Conservation (phyloP, 1,284 basidiomycete species). For the Heterobasidion parviporum region DNA sequence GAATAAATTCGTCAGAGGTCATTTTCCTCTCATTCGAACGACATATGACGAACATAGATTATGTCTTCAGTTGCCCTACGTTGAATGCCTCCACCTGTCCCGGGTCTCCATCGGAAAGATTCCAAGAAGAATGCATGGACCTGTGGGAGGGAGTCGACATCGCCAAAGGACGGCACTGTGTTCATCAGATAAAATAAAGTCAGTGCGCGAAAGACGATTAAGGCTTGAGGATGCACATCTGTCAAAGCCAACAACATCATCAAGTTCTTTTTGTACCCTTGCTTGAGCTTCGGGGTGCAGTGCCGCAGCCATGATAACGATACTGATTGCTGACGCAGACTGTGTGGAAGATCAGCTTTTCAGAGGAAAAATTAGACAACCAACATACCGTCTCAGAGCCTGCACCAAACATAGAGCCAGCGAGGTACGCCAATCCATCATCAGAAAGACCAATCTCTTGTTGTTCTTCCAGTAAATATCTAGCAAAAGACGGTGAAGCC, state of each 20-base stretch:
- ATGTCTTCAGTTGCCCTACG: constrained; percentile 54
- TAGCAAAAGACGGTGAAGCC: constrained; percentile 40
- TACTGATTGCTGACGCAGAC: constrained; percentile 48
- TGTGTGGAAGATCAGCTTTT: constrained; percentile 9
- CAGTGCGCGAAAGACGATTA: too few species aligned
- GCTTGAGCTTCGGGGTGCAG: constrained; percentile 46
- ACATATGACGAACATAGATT: constrained; percentile 36
- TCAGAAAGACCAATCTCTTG: constrained; percentile 38
- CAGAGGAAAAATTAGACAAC: too few species aligned
- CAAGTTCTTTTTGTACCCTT: constrained; percentile 53
- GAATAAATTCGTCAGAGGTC: background rate
- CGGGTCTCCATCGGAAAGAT: constrained; percentile 56
- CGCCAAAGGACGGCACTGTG: constrained; percentile 41
- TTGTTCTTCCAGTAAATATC: constrained; percentile 48
- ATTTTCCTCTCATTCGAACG: background rate
- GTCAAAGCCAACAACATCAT: constrained; percentile 44
- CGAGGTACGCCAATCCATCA: constrained; percentile 50
- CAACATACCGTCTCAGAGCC: constrained; percentile 45
- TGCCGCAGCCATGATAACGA: constrained; percentile 55
- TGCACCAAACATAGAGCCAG: constrained; percentile 57
- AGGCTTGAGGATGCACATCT: constrained; percentile 26
- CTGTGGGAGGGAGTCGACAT: constrained; percentile 41
- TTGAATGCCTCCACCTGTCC: constrained; percentile 37
- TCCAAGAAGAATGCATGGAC: constrained; percentile 57
- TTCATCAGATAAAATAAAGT: too few species aligned